A percentile compares a stretch with the other conserved stretches of the same genome.
These are phyloP conservation scores for Papilionanthe hybrid DNA, from an alignment of 116 monocot species.

Conservation along the genomic window DNA sequence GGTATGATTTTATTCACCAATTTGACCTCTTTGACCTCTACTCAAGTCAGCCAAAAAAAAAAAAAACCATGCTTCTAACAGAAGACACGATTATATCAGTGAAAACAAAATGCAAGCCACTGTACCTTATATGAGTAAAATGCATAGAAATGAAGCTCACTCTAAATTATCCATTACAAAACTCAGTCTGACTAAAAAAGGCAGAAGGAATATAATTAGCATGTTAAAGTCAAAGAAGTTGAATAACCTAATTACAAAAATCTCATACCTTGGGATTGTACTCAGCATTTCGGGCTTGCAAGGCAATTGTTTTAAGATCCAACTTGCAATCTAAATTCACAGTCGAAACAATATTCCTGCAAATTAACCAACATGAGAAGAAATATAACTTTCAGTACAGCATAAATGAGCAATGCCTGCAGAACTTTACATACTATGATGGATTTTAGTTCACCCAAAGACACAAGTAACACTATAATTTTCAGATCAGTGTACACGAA, in stretches of 20 bases:
- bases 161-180: not conserved
- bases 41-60: not conserved
- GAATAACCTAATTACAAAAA: not conserved
- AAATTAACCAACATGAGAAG: not conserved
- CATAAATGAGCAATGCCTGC: not conserved
- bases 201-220: not conserved
- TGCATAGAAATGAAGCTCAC: not conserved
- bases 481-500: not conserved
- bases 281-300: constrained; percentile 55
- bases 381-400: not conserved
- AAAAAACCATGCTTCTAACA: not conserved
- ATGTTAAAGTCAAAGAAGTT: not conserved
- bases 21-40: not conserved
- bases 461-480: not conserved
- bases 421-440: not conserved
- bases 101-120: not conserved
- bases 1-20: not conserved
- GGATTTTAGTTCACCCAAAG: not conserved
- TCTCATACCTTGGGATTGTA: constrained; percentile 50
- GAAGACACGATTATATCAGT: not conserved
- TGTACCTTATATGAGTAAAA: not conserved
- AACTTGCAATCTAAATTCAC: constrained; percentile 60
- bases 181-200: not conserved
- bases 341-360: constrained; percentile 59
- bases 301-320: constrained; percentile 50